These are phyloP conservation scores for Zygosaccharomyces kombuchaensis DNA, from an alignment of 805 yeast genomes.

Conservation along the genomic window DNA sequence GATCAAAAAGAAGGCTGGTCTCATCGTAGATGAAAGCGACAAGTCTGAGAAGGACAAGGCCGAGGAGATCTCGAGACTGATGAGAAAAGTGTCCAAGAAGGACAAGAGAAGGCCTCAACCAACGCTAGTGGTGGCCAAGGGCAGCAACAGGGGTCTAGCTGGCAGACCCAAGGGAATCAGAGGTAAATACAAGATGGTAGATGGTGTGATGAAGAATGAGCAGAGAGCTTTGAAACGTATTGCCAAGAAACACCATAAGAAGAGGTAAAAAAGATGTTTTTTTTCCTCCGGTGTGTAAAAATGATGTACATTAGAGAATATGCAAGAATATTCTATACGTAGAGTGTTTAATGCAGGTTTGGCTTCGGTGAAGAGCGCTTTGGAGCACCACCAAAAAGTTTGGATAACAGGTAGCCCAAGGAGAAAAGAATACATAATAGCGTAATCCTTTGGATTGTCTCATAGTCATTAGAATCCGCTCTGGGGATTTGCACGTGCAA, in stretches of 20 bases:
- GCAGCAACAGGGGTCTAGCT: conserved; percentile 75
- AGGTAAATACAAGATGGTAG: conserved; percentile 99
- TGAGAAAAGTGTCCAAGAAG: conserved; percentile 75
- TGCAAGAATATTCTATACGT: conserved; percentile 4
- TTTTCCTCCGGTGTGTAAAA: neutral
- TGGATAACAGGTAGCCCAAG: conserved; percentile 31
- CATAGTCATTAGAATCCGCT: conserved; percentile 34
- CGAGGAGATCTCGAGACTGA: conserved; percentile 81
- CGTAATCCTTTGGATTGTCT: conserved; percentile 37
- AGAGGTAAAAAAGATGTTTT: conserved; percentile 21
- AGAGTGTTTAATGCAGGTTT: neutral
- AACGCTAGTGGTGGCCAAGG: conserved; percentile 83
- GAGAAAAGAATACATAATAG: conserved; percentile 35
- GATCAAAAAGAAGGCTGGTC: conserved; percentile 86
- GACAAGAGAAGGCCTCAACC: conserved; percentile 71
- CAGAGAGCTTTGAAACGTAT: conserved; percentile 88
- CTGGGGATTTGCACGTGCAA: conserved; percentile 41
- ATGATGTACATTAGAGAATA: neutral
- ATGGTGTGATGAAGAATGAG: conserved; percentile 96
- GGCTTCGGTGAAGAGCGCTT: neutral
- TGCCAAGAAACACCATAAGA: conserved; percentile 72
- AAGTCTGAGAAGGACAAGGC: conserved; percentile 93
- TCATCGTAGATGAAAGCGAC: conserved; percentile 80
- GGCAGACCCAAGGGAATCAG: conserved; percentile 97
- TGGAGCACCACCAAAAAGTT: conserved; percentile 13